These are phyloP conservation scores for Naganishia vaughanmartiniae DNA, from an alignment of 768 basidiomycete species.

Conservation along the genomic window DNA sequence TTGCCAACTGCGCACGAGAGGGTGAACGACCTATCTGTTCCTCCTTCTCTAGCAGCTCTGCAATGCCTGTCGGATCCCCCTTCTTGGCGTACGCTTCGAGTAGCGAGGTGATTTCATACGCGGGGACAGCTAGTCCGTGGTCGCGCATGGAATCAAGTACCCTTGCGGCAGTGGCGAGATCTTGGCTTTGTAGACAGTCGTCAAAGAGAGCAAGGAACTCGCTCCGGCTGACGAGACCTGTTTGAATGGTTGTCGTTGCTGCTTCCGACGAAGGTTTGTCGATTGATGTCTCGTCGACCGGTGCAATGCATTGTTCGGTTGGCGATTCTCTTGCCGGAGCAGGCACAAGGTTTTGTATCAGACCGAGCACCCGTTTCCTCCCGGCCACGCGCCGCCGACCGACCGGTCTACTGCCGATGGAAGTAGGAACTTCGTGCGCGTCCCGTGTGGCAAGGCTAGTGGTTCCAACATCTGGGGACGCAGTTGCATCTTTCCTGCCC, in stretches of 20 bases:
- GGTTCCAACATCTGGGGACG: background rate
- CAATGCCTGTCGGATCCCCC: constrained; percentile 24
- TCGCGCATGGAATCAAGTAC: constrained; percentile 57
- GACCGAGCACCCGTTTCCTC: background rate
- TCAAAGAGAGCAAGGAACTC: constrained; percentile 64
- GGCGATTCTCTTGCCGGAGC: background rate
- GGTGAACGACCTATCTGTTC: constrained; percentile 12
- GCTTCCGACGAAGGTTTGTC: background rate
- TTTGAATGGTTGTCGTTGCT: background rate
- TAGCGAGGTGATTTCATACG: background rate
- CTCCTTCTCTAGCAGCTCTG: background rate
- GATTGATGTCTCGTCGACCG: background rate
- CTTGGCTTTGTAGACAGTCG: constrained; percentile 58
- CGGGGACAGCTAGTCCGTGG: constrained; percentile 5
- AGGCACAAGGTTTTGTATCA: background rate
- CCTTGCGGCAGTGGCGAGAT: constrained; percentile 56
- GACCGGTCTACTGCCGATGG: background rate
- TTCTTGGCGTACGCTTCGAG: constrained; percentile 21
- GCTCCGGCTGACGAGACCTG: constrained; percentile 56
- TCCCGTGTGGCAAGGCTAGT: background rate
- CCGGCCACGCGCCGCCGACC: background rate
- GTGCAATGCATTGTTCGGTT: background rate
- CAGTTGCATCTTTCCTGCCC: background rate
- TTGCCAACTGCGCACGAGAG: constrained; percentile 58
- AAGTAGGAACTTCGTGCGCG: background rate